Percentiles rank a stretch among this genome's conserved stretches.
These are phyloP conservation scores for Beauveria sp. DNA, from an alignment of 2,329 filamentous ascomycete genomes.

Conservation along the genomic window DNA sequence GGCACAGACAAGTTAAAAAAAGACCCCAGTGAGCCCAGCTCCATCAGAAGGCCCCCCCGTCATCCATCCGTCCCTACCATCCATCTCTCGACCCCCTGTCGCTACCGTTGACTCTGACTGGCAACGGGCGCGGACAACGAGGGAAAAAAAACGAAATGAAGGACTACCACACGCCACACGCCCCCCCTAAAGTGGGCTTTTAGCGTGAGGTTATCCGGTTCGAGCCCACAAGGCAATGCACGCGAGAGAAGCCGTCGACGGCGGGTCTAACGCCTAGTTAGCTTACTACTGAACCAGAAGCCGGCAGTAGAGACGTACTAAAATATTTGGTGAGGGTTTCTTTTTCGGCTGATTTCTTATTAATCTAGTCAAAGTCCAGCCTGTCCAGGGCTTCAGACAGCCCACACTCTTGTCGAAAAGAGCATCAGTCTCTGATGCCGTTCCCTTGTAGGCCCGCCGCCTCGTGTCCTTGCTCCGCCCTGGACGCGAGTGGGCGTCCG, in stretches of 20 bases:
- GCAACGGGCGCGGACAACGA: neutral
- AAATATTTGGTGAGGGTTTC: too few species aligned
- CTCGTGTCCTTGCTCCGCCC: slow-evolving; percentile 7
- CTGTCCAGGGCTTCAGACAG: neutral
- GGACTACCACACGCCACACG: slow-evolving; percentile 10
- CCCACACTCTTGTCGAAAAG: neutral
- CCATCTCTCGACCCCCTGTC: neutral
- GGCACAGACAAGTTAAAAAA: neutral
- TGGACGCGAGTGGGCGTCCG: neutral
- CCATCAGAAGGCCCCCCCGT: neutral
- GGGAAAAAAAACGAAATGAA: slow-evolving; percentile 8
- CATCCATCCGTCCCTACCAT: neutral
- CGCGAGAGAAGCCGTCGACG: slow-evolving; percentile 11
- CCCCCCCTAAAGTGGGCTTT: neutral
- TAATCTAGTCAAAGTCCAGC: neutral
- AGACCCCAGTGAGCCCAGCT: neutral
- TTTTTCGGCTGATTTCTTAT: neutral
- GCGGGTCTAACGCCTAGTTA: neutral
- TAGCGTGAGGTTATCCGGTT: slow-evolving; percentile 10
- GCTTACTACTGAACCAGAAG: neutral
- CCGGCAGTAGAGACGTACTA: neutral
- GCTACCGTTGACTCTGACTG: neutral
- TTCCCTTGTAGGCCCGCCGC: neutral
- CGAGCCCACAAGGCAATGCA: slow-evolving; percentile 12
- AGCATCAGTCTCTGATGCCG: neutral